Evolutionary conservation across 345 rosid genomes (phyloP).

Genomic region (Eutrema heterophyllum): DNA sequence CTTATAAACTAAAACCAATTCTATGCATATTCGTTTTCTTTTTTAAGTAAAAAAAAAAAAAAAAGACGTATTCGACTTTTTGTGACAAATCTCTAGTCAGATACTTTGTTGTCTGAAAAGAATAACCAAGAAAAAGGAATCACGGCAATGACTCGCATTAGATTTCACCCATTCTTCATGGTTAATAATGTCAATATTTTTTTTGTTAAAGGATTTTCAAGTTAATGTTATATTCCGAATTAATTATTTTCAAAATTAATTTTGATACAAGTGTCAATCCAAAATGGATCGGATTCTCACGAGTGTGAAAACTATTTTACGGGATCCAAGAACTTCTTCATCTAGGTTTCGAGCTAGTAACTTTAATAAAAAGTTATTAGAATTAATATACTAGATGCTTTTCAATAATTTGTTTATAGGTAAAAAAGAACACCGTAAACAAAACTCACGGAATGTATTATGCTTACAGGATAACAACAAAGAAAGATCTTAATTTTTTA

Average conservation of each 20-base stretch:
- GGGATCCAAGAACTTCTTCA: not conserved
- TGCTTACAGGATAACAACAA: not conserved
- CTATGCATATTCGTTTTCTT: not conserved
- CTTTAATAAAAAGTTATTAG: not conserved
- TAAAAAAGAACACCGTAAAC: not conserved
- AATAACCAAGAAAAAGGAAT: not conserved
- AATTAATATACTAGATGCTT: not conserved
- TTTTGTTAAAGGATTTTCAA: too few species aligned
- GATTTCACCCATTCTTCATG: constrained; percentile 1
- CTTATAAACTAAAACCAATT: not conserved
- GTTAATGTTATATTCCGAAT: too few species aligned
- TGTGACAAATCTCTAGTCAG: not conserved
- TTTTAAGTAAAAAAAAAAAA: too few species aligned
- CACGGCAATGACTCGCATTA: not conserved
- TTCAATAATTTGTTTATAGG: not conserved
- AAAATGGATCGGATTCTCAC: not conserved
- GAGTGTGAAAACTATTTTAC: not conserved
- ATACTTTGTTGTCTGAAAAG: not conserved
- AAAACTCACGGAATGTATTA: not conserved
- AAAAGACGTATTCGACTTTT: not conserved
- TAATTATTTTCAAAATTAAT: not conserved
- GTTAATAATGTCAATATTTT: not conserved
- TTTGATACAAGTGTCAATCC: not conserved
- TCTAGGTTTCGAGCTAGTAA: not conserved
- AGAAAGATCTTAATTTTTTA: not conserved